phyloP scores from a whole-genome alignment of 2,329 filamentous ascomycete genomes.

The Pseudocercospora crystallina region DNA sequence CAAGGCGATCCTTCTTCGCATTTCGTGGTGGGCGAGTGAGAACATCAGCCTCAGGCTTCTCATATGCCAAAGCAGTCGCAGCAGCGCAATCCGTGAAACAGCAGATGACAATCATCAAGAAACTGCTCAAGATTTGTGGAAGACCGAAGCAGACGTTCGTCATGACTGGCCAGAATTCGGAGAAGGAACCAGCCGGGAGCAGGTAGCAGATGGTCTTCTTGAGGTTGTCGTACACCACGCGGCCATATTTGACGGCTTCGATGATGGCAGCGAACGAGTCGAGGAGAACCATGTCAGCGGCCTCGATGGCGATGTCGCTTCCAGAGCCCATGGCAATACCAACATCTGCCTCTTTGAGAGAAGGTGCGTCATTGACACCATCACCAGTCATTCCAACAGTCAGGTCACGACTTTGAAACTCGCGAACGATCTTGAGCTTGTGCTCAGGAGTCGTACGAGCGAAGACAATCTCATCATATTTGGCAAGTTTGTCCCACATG shows the following conservation, averaged over 20 bases:
- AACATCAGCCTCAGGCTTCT: slow-evolving; percentile 74
- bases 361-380: slow-evolving; percentile 53
- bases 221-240: slow-evolving; percentile 76
- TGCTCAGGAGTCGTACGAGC: slow-evolving; percentile 75
- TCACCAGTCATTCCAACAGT: slow-evolving; percentile 58
- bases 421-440: slow-evolving; percentile 75
- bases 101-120: slow-evolving; percentile 62
- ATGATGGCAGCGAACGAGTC: slow-evolving; percentile 72
- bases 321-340: slow-evolving; percentile 60
- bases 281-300: slow-evolving; percentile 62
- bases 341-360: slow-evolving; percentile 58
- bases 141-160: slow-evolving; percentile 71
- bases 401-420: slow-evolving; percentile 63
- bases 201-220: slow-evolving; percentile 77
- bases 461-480: slow-evolving; percentile 73
- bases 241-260: slow-evolving; percentile 69
- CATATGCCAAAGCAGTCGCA: slow-evolving; percentile 72
- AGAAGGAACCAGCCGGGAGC: slow-evolving; percentile 70
- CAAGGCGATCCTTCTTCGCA: slow-evolving; percentile 67
- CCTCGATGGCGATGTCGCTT: slow-evolving; percentile 62
- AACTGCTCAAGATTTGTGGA: slow-evolving; percentile 70
- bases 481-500: slow-evolving; percentile 67
- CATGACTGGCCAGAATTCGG: slow-evolving; percentile 74
- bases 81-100: slow-evolving; percentile 77
- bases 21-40: slow-evolving; percentile 68